Evolutionary conservation across 2,329 filamentous ascomycete genomes (phyloP).

Genomic region (Corynespora cassiicola): DNA sequence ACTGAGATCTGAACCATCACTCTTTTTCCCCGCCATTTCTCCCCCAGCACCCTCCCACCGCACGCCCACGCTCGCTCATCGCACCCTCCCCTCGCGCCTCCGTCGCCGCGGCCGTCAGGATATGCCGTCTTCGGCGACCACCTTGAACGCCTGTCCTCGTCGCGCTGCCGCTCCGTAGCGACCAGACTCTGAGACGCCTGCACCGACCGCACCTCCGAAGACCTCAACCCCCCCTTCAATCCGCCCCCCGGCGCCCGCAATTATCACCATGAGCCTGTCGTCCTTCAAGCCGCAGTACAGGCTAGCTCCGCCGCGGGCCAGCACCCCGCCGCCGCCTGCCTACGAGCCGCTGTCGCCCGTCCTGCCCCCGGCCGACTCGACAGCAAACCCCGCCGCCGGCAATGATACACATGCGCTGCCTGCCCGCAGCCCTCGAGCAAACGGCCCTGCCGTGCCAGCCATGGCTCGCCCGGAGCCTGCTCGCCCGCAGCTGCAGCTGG

Average conservation of each 20-base stretch:
- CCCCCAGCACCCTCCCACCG: slow-evolving; percentile 15
- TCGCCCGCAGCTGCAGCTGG: slow-evolving; percentile 17
- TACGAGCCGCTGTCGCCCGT: slow-evolving; percentile 45
- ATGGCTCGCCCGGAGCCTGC: slow-evolving; percentile 5
- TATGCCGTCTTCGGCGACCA: slow-evolving; percentile 33
- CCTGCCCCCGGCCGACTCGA: slow-evolving; percentile 25
- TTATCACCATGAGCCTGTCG: slow-evolving; percentile 35
- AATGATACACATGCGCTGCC: slow-evolving; percentile 9
- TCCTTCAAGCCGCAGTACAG: slow-evolving; percentile 43
- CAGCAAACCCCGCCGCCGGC: slow-evolving; percentile 29
- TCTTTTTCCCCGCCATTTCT: slow-evolving; percentile 8
- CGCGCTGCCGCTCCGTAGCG: slow-evolving; percentile 35
- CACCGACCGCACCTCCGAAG: slow-evolving; percentile 31
- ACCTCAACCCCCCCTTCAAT: slow-evolving; percentile 20
- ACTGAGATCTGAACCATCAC: slow-evolving; percentile 1
- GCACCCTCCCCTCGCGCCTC: slow-evolving; percentile 18
- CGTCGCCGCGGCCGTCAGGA: slow-evolving; percentile 28
- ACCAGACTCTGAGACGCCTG: slow-evolving; percentile 30
- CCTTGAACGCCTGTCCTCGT: slow-evolving; percentile 23
- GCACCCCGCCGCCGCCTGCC: slow-evolving; percentile 38
- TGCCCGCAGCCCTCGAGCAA: slow-evolving; percentile 13
- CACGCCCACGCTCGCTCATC: slow-evolving; percentile 26
- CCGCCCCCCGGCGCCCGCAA: slow-evolving; percentile 20
- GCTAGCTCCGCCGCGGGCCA: slow-evolving; percentile 35
- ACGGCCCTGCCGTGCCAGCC: slow-evolving; percentile 4